Evolutionary conservation across 257 asterid genomes (phyloP), one percentile per base, ranked within the genome.

Genomic region (Forsythia viridissima): DNA sequence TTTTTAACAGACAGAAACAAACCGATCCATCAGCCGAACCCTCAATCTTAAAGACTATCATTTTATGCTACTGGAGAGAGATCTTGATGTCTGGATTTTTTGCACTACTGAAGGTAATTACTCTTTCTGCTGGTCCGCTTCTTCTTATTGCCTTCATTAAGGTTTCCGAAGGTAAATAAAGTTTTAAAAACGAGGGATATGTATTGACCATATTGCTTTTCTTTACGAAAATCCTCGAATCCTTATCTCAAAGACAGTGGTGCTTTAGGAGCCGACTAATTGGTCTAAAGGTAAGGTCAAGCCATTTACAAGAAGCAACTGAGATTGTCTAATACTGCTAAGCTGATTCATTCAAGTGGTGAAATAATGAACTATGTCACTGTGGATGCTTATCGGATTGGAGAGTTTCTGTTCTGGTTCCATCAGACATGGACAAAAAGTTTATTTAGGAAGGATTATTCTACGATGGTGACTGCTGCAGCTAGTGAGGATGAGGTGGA

Each of bases 391-490:
- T 95, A 93, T 71, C 85, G 99, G 39, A 92, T 95, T 7, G 98
- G 97, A 20, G 98, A 93, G 71, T 93, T 95, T 78, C 98, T 97
- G 0, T 95, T 84, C 85, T 92, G 98, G 98, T 82, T 89, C 79
- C 99, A 95, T 76, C 98, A 92, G 75, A 92, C 92, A n/a, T 95
- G 99, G 98, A 93, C 99, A 0, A 93, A 97, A 2, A 84, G 79
- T n/a, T n/a, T n/a, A n/a, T n/a, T n/a, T n/a, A n/a, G n/a, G n/a
- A n/a, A n/a, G n/a, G n/a, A n/a, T n/a, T n/a, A n/a, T n/a, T n/a
- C n/a, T n/a, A n/a, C n/a, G n/a, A n/a, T n/a, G n/a, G n/a, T n/a
- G n/a, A n/a, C n/a, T n/a, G n/a, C n/a, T n/a, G n/a, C n/a, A n/a
- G n/a, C n/a, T n/a, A n/a, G n/a, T n/a, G n/a, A n/a, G n/a, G n/a